phyloP scores from a whole-genome alignment of 495 filamentous ascomycete genomes.

The Evernia prunastri region DNA sequence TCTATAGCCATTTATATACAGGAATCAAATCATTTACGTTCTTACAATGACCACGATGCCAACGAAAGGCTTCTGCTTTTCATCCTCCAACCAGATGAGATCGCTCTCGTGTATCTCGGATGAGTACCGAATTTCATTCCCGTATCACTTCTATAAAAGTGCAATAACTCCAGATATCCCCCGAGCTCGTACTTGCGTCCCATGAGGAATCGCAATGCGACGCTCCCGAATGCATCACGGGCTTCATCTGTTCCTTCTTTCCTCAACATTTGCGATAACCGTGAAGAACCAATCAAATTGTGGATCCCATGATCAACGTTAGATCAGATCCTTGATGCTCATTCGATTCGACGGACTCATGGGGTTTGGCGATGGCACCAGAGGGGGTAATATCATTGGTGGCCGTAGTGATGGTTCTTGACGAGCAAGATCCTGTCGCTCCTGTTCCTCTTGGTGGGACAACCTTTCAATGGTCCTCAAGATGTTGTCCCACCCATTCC shows the following conservation, averaged over 20 bases:
- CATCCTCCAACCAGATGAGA: background rate
- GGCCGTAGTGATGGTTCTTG: constrained; percentile 11
- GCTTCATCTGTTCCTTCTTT: background rate
- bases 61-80: background rate
- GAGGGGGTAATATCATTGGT: constrained; percentile 17
- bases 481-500: constrained; percentile 26
- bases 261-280: background rate
- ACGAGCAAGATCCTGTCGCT: constrained; percentile 8
- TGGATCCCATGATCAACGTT: background rate
- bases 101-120: background rate
- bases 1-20: constrained; percentile 14
- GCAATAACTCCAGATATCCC: background rate
- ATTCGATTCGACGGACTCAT: constrained; percentile 19
- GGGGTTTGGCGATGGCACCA: constrained; percentile 15
- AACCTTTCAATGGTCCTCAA: constrained; percentile 18
- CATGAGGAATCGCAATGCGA: background rate
- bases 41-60: background rate
- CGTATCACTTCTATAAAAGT: background rate
- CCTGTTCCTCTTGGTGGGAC: constrained; percentile 28
- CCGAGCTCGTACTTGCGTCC: background rate
- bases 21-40: too few relatives aligned
- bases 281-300: background rate
- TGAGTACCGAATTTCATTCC: background rate
- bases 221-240: background rate
- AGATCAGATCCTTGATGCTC: constrained; percentile 25